Base-by-base conservation (phyloP, 1,284 basidiomycete species). In the Microstroma glucosiphilum region DNA sequence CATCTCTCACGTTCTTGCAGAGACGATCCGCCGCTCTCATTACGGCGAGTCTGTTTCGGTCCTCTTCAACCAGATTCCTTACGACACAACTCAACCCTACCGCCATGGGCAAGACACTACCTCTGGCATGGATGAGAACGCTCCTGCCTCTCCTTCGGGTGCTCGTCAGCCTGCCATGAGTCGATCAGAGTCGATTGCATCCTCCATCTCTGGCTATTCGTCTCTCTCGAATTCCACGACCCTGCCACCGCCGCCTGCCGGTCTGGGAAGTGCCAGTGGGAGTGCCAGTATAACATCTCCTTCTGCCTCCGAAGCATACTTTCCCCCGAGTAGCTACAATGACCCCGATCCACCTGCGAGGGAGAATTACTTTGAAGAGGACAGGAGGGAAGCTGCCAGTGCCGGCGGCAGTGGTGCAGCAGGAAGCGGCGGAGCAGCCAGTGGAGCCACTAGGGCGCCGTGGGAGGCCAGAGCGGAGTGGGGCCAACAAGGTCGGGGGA, bases 1-100 rank as follows among this genome's bases (percentile, higher is more conserved):
- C 83, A 88, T 99, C 75, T 90, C 89, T 57, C 88, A 89, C 60
- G 92, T 98, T 66, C 85, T 99, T 62, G 96, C 92, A 48, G 96
- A 98, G 84, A 94, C 96, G 56, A 96, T 98, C 66, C 83, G 94
- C 69, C 85, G 94, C 68, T 92, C 89, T 57, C 80, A 81, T 69
- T 81, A 79, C 64, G 80, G 80, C 40, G 76, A 78, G 60, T 66
- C 63, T 43, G 72, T 78, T 17, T 69, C 66, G n/a, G 70, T 76
- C 23, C 68, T 78, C 19, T 78, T 77, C 68, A 73, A 70, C 67
- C 72, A 79, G 62, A 68, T 78, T 42, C 76, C 76, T 11, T 79
- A 78, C 62, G 77, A 79, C 56, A 79, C 77, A 0, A 59, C 75
- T 6, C 77, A 79, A 54, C 76, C 77, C 30, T 79, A 79, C 58